Conservation (phyloP, 2,329 filamentous ascomycete genomes). For the Hyphodiscus sp. region DNA sequence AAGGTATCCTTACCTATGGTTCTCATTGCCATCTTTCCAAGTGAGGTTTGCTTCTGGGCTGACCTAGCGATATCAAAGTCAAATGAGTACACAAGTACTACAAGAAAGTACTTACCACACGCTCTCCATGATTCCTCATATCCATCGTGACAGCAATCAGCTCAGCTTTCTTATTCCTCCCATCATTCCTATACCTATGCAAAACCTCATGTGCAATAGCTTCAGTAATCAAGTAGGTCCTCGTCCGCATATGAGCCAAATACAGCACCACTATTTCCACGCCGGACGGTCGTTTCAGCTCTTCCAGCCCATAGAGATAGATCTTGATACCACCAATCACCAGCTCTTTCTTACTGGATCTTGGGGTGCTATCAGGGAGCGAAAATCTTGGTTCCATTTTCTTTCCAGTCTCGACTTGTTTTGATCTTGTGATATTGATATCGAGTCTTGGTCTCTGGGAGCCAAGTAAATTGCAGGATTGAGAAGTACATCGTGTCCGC, state of each 20-base stretch:
- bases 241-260: conserved; percentile 15
- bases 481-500: too few species aligned
- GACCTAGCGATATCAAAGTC: neutral
- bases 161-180: conserved; percentile 8
- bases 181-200: conserved; percentile 12
- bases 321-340: conserved; percentile 13
- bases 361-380: neutral
- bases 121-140: conserved; percentile 19
- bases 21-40: conserved; percentile 17
- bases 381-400: neutral
- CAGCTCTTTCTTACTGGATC: conserved; percentile 12
- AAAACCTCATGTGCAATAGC: conserved; percentile 18
- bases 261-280: conserved; percentile 13
- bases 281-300: conserved; percentile 4
- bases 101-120: conserved; percentile 6
- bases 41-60: conserved; percentile 11
- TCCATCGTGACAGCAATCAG: conserved; percentile 17
- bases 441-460: too few species aligned
- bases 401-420: neutral
- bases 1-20: conserved; percentile 10
- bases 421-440: too few species aligned
- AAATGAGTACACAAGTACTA: neutral
- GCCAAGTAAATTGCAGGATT: too few species aligned
- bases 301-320: conserved; percentile 16
- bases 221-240: conserved; percentile 16